Percentiles rank a stretch among this genome's conserved stretches.
Conservation (phyloP, 2,329 filamentous ascomycete species). For the Mycosphaerella sp. region DNA sequence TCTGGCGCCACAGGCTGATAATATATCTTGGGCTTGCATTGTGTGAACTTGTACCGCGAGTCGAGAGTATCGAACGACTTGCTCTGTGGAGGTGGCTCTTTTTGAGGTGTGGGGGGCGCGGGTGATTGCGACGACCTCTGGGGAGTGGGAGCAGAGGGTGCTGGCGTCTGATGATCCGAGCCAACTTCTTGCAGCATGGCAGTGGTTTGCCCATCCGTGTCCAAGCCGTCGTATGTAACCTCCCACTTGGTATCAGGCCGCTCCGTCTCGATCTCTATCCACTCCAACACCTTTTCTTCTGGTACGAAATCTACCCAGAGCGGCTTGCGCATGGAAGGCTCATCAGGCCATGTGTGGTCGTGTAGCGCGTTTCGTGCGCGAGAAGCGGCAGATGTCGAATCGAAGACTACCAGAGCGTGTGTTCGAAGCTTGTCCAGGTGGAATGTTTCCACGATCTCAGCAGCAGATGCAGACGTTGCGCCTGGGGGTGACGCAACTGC, state of each 20-base stretch:
- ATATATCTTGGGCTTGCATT: conserved; percentile 59
- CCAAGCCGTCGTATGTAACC: conserved; percentile 55
- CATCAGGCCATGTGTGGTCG: conserved; percentile 75
- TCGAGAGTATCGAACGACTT: conserved; percentile 42
- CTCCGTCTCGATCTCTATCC: conserved; percentile 62
- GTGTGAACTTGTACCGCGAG: conserved; percentile 55
- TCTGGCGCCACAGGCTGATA: conserved; percentile 60
- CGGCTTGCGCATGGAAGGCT: conserved; percentile 67
- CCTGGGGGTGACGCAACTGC: conserved; percentile 59
- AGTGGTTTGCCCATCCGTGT: conserved; percentile 48
- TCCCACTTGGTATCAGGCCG: conserved; percentile 58
- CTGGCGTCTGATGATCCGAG: conserved; percentile 14
- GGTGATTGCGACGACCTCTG: conserved; percentile 13
- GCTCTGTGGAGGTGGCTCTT: conserved; percentile 11
- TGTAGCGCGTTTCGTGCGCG: conserved; percentile 73
- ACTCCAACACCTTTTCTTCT: conserved; percentile 61
- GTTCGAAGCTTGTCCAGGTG: conserved; percentile 81
- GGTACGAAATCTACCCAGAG: conserved; percentile 90
- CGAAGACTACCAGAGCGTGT: conserved; percentile 76
- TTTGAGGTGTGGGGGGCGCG: conserved; percentile 13
- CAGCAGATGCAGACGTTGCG: conserved; percentile 35
- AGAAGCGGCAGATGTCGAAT: conserved; percentile 62
- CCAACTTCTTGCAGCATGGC: conserved; percentile 23
- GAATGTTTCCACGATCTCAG: conserved; percentile 55
- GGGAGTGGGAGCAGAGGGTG: conserved; percentile 10